Evolutionary conservation across 2,329 filamentous ascomycete species (phyloP).

Genomic region (Trichoderma simmonsii): DNA sequence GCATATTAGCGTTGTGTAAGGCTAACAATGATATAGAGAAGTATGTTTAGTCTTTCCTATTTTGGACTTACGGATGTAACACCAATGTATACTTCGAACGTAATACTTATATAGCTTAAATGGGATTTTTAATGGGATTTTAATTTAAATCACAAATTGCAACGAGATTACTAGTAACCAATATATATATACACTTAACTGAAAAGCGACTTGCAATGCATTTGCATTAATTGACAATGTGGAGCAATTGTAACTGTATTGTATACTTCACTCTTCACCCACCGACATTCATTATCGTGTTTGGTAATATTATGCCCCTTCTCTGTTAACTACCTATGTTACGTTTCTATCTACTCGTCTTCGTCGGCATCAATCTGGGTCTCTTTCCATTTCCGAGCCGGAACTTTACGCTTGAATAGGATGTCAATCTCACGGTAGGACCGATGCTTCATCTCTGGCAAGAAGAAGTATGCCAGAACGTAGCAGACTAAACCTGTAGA

Average conservation of each 20-base stretch:
- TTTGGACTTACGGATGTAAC: background rate
- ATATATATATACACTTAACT: background rate
- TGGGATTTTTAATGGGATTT: background rate
- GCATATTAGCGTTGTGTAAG: background rate
- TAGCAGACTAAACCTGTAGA: background rate
- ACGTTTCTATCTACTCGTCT: background rate
- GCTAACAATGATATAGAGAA: background rate
- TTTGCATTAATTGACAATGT: background rate
- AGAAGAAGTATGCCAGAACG: background rate
- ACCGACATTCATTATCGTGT: background rate
- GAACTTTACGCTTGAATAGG: background rate
- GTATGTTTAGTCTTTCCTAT: background rate
- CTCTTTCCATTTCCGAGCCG: background rate
- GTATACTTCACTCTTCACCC: background rate
- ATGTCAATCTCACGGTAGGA: constrained; percentile 4
- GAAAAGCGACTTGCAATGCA: background rate
- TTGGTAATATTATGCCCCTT: background rate
- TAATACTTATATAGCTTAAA: background rate
- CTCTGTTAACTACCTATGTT: background rate
- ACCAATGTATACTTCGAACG: background rate
- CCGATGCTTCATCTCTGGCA: background rate
- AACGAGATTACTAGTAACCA: background rate
- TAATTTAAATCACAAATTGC: background rate
- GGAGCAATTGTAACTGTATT: background rate
- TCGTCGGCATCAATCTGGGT: background rate